Base-by-base conservation (phyloP, 2,329 filamentous ascomycete genomes). In the Diaporthe australafricana region DNA sequence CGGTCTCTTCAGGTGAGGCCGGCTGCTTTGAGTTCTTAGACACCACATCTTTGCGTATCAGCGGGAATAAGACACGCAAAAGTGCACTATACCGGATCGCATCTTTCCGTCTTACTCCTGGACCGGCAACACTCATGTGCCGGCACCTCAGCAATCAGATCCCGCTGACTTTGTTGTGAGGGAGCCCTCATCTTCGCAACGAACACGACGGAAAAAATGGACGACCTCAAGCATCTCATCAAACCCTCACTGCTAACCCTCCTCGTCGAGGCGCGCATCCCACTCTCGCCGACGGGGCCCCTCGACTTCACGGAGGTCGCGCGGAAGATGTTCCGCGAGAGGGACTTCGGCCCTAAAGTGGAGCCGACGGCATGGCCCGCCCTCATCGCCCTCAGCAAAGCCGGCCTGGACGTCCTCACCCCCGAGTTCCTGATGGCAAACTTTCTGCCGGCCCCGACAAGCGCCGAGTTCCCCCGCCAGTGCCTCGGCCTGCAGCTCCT, bases 401-500 rank as follows among this genome's bases (percentile, higher is more conserved):
- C 77, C 52, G 73, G 75, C 11, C 66, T 77, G 5, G 74, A 78
- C 50, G 63, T 73, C 32, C 73, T 78, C 40, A 70, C 14, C 5
- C 76, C 76, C 1, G 76, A 79, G 60, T 27, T 22, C 8, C 57
- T 79, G 35, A 63, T 35, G 42, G 38, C 75, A n/a, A 68, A 73
- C 16, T 76, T 75, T 72, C 78, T 81, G 12, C 79, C 76, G 16
- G 52, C 71, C 2, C 75, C 77, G 8, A 66, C 74, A 0, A 68
- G 73, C 30, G 48, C 75, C 2, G 62, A 72, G 14, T 80, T 79
- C 67, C 78, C 76, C 2, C 42, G 53, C 22, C 78, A 80, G 67
- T 75, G 74, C 16, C 74, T 80, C 16, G 79, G 79, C 14, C 71
- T 81, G 20, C 75, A 75, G 67, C 73, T 81, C 12, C 67, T 80